phyloP scores from a whole-genome alignment of 805 yeast species.

The Hanseniaspora vineae region DNA sequence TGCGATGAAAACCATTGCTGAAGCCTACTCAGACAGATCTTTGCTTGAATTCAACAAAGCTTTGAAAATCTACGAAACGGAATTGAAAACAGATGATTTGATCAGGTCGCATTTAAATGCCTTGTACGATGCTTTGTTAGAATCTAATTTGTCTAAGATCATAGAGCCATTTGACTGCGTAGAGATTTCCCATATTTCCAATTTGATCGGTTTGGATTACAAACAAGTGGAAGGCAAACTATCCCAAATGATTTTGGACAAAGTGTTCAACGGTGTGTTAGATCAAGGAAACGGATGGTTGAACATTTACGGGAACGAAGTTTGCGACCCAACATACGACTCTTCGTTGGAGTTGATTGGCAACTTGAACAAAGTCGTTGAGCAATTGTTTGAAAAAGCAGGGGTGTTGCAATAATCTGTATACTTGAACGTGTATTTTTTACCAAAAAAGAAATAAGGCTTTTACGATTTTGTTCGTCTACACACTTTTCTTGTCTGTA shows the following conservation, averaged over 20 bases:
- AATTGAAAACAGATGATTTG: constrained; percentile 74
- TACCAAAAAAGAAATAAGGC: no score
- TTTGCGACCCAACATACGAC: constrained; percentile 77
- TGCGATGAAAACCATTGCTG: constrained; percentile 88
- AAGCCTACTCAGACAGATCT: constrained; percentile 81
- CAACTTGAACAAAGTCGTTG: constrained; percentile 79
- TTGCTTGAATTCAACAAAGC: constrained; percentile 85
- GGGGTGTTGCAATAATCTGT: constrained; percentile 53
- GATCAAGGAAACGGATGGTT: constrained; percentile 99
- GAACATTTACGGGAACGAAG: constrained; percentile 79
- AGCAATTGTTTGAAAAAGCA: constrained; percentile 86
- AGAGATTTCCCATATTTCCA: constrained; percentile 81
- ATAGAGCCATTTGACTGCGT: constrained; percentile 94
- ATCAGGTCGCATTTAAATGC: constrained; percentile 88
- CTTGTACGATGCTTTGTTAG: constrained; percentile 81
- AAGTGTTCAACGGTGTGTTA: constrained; percentile 87
- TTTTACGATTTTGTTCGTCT: no score
- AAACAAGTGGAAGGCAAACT: constrained; percentile 88
- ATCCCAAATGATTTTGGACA: constrained; percentile 92
- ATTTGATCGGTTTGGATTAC: constrained; percentile 74
- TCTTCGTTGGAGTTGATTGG: constrained; percentile 77
- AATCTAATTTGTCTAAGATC: constrained; percentile 84
- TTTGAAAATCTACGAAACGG: constrained; percentile 52
- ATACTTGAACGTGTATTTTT: background rate
- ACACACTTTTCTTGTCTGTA: background rate